phyloP scores from a whole-genome alignment of 768 basidiomycete genomes.

The Grammothele lineata region DNA sequence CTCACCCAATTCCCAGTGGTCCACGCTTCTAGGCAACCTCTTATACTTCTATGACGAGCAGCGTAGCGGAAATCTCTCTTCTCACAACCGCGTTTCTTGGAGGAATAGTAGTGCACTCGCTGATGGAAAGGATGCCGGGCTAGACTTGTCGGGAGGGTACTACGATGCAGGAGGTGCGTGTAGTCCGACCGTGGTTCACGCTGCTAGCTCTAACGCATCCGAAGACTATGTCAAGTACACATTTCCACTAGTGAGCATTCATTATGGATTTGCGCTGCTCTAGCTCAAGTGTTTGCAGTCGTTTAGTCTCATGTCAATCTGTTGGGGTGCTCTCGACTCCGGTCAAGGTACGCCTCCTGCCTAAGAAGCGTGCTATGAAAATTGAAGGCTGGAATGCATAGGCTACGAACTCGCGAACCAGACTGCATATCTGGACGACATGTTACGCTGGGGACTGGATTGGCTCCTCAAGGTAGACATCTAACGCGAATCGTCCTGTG shows the following conservation, averaged over 20 bases:
- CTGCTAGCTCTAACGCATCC: constrained; percentile 37
- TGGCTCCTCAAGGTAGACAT: constrained; percentile 85
- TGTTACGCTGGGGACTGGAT: constrained; percentile 86
- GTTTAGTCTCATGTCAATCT: constrained; percentile 80
- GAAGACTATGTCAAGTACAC: constrained; percentile 86
- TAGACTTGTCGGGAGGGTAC: constrained; percentile 84
- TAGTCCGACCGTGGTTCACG: background rate
- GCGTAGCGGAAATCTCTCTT: constrained; percentile 70
- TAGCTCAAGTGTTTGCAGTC: constrained; percentile 35
- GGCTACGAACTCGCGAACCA: constrained; percentile 85
- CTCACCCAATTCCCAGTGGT: constrained; percentile 73
- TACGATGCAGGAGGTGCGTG: constrained; percentile 86
- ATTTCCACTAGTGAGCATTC: constrained; percentile 63
- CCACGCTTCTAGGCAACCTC: constrained; percentile 71
- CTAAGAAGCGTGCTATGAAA: too few species aligned
- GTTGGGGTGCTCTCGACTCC: constrained; percentile 87
- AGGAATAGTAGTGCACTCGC: constrained; percentile 74
- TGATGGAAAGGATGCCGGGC: constrained; percentile 69
- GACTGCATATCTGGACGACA: constrained; percentile 87
- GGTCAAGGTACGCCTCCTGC: constrained; percentile 53
- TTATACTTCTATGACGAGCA: constrained; percentile 93
- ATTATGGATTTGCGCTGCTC: too few species aligned
- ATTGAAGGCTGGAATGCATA: constrained; percentile 18
- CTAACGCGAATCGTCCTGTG: background rate
- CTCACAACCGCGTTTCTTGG: constrained; percentile 76